Percentiles rank a stretch among this genome's conserved stretches.
phyloP scores from a whole-genome alignment of 1,139 yeast species.

The Sugiyamaella pinicola region DNA sequence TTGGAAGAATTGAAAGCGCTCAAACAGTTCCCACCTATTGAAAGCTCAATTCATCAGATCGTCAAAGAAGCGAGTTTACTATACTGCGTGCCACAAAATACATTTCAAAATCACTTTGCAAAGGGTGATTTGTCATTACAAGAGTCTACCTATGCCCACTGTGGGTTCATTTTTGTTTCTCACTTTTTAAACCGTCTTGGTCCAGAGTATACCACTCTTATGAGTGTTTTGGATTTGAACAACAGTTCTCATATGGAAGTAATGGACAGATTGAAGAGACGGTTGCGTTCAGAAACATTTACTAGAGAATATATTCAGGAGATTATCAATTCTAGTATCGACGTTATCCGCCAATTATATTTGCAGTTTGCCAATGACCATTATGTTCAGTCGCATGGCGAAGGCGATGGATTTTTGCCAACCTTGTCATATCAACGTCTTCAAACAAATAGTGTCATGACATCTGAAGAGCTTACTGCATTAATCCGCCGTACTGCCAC shows the following conservation, averaged over 20 bases:
- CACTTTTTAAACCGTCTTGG: constrained; percentile 95
- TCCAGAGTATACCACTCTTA: constrained; percentile 76
- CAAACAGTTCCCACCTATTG: constrained; percentile 51
- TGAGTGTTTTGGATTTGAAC: constrained; percentile 63
- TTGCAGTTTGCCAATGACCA: constrained; percentile 92
- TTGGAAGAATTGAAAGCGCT: constrained; percentile 41
- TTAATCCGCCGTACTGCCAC: constrained; percentile 70
- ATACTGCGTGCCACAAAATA: constrained; percentile 87
- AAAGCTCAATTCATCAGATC: constrained; percentile 83
- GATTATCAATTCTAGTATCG: constrained; percentile 69
- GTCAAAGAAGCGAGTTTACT: constrained; percentile 92
- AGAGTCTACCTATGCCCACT: constrained; percentile 92
- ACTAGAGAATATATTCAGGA: constrained; percentile 83
- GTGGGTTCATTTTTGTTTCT: constrained; percentile 88
- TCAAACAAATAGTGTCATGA: constrained; percentile 72
- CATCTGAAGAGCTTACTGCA: constrained; percentile 72
- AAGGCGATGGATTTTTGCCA: constrained; percentile 57
- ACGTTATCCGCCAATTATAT: constrained; percentile 78
- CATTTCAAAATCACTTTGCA: constrained; percentile 74
- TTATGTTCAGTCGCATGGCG: constrained; percentile 66
- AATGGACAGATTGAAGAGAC: constrained; percentile 76
- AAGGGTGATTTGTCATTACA: constrained; percentile 83
- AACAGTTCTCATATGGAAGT: constrained; percentile 69
- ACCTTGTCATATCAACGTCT: constrained; percentile 90
- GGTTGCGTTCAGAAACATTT: constrained; percentile 91